Evolutionary conservation across 1,139 yeast genomes (phyloP).

Genomic region (Kodamaea sp.): DNA sequence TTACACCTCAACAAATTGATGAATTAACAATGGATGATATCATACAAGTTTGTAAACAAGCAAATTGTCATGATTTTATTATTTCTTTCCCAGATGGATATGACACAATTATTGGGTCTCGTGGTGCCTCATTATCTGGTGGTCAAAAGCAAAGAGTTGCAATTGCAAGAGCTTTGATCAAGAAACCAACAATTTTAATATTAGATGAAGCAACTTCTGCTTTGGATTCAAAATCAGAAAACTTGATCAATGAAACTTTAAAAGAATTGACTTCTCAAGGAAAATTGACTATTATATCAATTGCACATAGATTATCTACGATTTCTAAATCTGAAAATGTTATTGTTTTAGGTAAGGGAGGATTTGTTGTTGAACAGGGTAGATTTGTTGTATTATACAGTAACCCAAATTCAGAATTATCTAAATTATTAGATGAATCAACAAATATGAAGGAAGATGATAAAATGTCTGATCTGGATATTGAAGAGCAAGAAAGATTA

Average conservation of each 20-base stretch:
- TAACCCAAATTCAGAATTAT: slow-evolving; percentile 41
- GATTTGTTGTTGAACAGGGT: slow-evolving; percentile 43
- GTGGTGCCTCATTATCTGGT: slow-evolving; percentile 66
- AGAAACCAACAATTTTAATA: slow-evolving; percentile 58
- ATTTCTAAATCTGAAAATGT: slow-evolving; percentile 55
- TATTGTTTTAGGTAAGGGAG: slow-evolving; percentile 50
- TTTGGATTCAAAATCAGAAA: slow-evolving; percentile 69
- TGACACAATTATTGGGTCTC: slow-evolving; percentile 51
- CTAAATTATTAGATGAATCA: slow-evolving; percentile 42
- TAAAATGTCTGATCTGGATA: slow-evolving; percentile 20
- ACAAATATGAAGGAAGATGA: slow-evolving; percentile 22
- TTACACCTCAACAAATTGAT: slow-evolving; percentile 50
- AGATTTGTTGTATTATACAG: slow-evolving; percentile 42
- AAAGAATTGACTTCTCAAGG: slow-evolving; percentile 49
- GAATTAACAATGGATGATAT: slow-evolving; percentile 40
- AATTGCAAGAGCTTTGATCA: slow-evolving; percentile 73
- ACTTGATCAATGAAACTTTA: slow-evolving; percentile 58
- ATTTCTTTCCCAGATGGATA: slow-evolving; percentile 49
- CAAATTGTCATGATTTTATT: slow-evolving; percentile 56
- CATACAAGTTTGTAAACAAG: slow-evolving; percentile 43
- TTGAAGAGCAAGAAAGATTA: slow-evolving; percentile 21
- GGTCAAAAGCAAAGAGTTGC: slow-evolving; percentile 93
- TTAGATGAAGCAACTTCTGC: slow-evolving; percentile 83
- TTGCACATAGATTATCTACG: slow-evolving; percentile 88
- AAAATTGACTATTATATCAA: slow-evolving; percentile 81